Evolutionary conservation across 495 filamentous ascomycete genomes (phyloP), one percentile per base, ranked within the genome.

Genomic region (Aspergillus avenaceus): DNA sequence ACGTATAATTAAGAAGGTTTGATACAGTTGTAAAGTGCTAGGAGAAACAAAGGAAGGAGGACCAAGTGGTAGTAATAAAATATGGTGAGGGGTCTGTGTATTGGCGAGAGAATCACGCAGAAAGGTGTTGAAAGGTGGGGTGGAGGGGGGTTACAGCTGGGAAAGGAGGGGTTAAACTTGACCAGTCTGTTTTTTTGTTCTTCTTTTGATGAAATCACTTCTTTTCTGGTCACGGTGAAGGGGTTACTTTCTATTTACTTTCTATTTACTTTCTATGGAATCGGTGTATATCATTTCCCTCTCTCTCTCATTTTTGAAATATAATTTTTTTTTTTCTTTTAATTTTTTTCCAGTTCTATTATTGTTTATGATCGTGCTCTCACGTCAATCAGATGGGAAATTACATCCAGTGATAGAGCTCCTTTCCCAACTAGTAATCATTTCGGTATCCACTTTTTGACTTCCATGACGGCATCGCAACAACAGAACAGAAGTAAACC

Each of bases 61-160:
- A 29, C 13, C 31, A 28, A 22, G 31, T 21, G 29, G 16, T 45
- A 47, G 36, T 48, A 51, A 42, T 41, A 45, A 46, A 48, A 40
- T 26, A 27, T 27, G 16, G 45, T 19, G 45, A 41, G 54, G 49
- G 52, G 52, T 43, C 19, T 50, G 32, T 13, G 31, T 14, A 5
- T 14, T 8, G n/a, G 28, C 2, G 8, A 38, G 34, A 38, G 16
- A 21, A 19, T 19, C 34, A 1, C 6, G 21, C 6, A 38, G 34
- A 48, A 54, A 45, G n/a, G n/a, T n/a, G n/a, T n/a, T n/a, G n/a
- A n/a, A 55, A 58, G 55, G 59, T 65, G 54, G 62, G 47, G 42
- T 24, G 28, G 38, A 46, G 26, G 29, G 25, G 19, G 27, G 26
- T 22, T 8, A 23, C 34, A 38, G 21, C 34, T 19, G 21, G 6